Evolutionary conservation across 148 eudicot species (phyloP).

Genomic region (Vaccinium corymbosum): DNA sequence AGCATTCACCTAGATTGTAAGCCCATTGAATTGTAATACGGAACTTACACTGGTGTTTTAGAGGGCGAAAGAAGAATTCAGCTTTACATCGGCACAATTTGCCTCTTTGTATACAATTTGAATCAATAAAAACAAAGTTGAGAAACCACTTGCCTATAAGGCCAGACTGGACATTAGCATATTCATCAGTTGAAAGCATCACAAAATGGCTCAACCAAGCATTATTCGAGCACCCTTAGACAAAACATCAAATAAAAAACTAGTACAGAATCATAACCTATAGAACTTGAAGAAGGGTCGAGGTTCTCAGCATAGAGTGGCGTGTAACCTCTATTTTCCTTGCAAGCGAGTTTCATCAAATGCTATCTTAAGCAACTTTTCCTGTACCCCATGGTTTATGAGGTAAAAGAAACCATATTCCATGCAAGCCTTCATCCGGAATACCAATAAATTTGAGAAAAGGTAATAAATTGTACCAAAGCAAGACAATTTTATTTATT

Average conservation of each 20-base stretch:
- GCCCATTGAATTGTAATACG: background rate
- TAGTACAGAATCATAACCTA: constrained; percentile 33
- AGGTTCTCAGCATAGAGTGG: constrained; percentile 65
- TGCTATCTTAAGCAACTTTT: constrained; percentile 32
- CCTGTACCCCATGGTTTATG: constrained; percentile 76
- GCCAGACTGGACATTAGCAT: background rate
- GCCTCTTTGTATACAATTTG: too few relatives aligned
- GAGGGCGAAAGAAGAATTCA: too few relatives aligned
- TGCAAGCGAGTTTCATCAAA: constrained; percentile 55
- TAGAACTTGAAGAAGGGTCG: constrained; percentile 36
- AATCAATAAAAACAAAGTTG: background rate
- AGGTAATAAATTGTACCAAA: background rate
- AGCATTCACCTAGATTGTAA: background rate
- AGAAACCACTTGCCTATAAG: background rate
- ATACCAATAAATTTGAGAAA: background rate
- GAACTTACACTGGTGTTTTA: background rate
- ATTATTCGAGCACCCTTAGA: background rate
- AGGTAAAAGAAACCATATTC: constrained; percentile 84
- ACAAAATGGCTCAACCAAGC: background rate
- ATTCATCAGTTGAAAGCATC: constrained; percentile 8
- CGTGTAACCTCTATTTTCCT: constrained; percentile 58
- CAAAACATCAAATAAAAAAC: background rate
- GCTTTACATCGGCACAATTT: too few relatives aligned
- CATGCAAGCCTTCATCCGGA: constrained; percentile 52
- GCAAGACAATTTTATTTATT: background rate